Percentiles rank a stretch among this genome's conserved stretches.
phyloP scores from a whole-genome alignment of 2,329 filamentous ascomycete genomes.

The Dothideomycetidae sp. region DNA sequence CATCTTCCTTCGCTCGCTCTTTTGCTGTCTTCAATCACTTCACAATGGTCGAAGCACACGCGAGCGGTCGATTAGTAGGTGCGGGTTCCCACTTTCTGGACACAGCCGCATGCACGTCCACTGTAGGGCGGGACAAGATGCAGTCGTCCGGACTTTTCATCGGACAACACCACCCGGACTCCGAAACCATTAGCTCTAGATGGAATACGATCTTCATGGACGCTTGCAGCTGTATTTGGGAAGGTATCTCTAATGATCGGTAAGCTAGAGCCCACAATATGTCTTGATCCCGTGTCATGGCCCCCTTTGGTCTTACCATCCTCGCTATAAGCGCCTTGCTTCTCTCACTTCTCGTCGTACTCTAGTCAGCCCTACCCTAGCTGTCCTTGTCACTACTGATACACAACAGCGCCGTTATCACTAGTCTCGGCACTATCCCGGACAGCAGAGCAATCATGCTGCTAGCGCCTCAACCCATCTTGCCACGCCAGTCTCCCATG shows the following conservation, averaged over 20 bases:
- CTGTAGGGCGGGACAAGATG: no score
- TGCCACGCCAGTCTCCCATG: conserved; percentile 17
- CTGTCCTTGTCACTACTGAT: background rate
- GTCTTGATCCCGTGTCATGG: no score
- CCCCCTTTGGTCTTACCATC: background rate
- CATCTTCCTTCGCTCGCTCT: no score
- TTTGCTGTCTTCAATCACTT: no score
- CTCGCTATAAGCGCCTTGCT: background rate
- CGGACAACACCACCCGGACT: background rate
- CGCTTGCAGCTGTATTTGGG: background rate
- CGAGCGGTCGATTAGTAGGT: no score
- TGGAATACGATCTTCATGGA: background rate
- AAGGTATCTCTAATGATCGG: background rate
- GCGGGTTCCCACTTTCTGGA: no score
- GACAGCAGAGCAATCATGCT: conserved; percentile 1
- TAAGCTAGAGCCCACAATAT: background rate
- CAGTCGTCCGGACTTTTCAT: background rate
- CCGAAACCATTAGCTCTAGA: background rate
- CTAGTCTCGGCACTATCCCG: no score
- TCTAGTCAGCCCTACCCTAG: background rate
- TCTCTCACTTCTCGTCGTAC: background rate
- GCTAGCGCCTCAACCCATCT: conserved; percentile 9
- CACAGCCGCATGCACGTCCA: no score
- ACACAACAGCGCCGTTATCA: background rate
- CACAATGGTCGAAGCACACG: no score